Evolutionary conservation across 495 filamentous ascomycete genomes (phyloP).

Genomic region (Hypoxylon trugodes): DNA sequence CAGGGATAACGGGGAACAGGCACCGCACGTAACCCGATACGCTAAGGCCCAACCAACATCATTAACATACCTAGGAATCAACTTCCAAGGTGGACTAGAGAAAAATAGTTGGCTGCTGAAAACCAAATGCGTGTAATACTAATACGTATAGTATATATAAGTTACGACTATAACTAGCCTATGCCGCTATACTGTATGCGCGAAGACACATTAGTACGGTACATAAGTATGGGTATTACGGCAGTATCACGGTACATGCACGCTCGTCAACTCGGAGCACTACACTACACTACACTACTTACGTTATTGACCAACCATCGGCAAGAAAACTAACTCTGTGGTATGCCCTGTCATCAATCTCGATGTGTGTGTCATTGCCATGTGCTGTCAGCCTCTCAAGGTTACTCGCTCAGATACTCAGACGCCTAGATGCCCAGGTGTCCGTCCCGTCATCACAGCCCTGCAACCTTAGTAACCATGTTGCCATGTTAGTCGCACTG

Average conservation of each 20-base stretch:
- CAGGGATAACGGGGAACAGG: slow-evolving; percentile 30
- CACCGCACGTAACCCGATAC: slow-evolving; percentile 34
- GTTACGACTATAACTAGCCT: too few species aligned
- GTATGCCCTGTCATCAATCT: slow-evolving; percentile 24
- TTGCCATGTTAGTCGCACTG: slow-evolving; percentile 16
- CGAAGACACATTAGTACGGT: too few species aligned
- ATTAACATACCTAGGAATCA: too few species aligned
- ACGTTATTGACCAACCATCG: slow-evolving; percentile 2
- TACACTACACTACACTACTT: slow-evolving; percentile 1
- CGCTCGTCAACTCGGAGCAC: neutral
- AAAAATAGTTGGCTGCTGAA: too few species aligned
- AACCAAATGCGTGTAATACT: too few species aligned
- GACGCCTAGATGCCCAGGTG: too few species aligned
- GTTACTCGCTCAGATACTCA: slow-evolving; percentile 32
- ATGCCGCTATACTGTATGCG: too few species aligned
- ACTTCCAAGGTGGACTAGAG: too few species aligned
- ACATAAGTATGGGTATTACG: neutral
- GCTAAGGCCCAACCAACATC: slow-evolving; percentile 7
- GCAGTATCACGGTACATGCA: neutral
- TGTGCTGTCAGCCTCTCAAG: slow-evolving; percentile 38
- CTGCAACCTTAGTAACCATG: slow-evolving; percentile 20
- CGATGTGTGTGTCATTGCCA: slow-evolving; percentile 38
- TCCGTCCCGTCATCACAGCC: slow-evolving; percentile 23
- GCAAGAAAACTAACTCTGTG: slow-evolving; percentile 1
- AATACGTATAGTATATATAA: too few species aligned